These are phyloP conservation scores for Auricularia sp. DNA, from an alignment of 768 basidiomycete genomes.

Conservation along the genomic window DNA sequence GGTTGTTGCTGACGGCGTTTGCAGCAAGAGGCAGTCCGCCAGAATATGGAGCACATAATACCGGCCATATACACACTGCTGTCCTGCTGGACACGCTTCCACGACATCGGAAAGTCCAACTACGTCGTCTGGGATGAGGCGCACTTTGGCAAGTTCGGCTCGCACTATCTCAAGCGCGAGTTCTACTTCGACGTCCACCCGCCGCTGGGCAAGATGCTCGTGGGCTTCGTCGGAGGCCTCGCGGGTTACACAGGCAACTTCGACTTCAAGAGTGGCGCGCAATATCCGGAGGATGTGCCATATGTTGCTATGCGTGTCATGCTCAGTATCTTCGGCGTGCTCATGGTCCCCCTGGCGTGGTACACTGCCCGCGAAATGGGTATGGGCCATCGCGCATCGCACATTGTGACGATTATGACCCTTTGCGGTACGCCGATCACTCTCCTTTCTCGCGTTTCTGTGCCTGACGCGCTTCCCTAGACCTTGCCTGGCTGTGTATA, in stretches of 20 bases:
- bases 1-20: constrained; percentile 9
- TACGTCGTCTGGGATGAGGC: constrained; percentile 98
- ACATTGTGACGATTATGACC: constrained; percentile 90
- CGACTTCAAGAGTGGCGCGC: constrained; percentile 88
- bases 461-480: constrained; percentile 29
- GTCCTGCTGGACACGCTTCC: constrained; percentile 90
- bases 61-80: constrained; percentile 85
- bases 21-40: constrained; percentile 65
- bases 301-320: constrained; percentile 93
- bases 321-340: constrained; percentile 88
- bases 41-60: constrained; percentile 70
- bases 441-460: constrained; percentile 1
- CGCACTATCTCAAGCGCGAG: constrained; percentile 95
- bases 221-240: constrained; percentile 84
- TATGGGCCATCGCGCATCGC: constrained; percentile 81
- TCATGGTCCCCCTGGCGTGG: constrained; percentile 94
- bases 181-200: constrained; percentile 99
- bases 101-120: constrained; percentile 80
- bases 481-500: constrained; percentile 94
- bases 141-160: constrained; percentile 98
- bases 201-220: constrained; percentile 97
- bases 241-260: constrained; percentile 87
- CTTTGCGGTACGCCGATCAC: constrained; percentile 56
- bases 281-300: constrained; percentile 77
- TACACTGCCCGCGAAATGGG: constrained; percentile 92